Base-by-base conservation (phyloP, 1,284 basidiomycete genomes). In the Cystobasidiaceae sp. region DNA sequence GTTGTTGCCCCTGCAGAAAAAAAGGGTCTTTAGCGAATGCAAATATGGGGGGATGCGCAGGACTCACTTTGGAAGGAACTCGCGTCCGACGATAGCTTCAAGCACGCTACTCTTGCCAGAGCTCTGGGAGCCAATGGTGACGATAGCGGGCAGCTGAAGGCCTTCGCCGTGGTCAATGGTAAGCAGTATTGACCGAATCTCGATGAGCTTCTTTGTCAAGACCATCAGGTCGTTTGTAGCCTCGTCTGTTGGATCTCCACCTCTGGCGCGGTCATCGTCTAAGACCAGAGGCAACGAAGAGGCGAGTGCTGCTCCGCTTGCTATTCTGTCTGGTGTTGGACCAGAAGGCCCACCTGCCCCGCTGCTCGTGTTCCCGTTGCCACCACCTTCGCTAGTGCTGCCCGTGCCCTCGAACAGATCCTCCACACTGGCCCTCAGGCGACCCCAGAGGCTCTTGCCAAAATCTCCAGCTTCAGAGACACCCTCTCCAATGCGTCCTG, bases 111-210 rank as follows among this genome's bases (percentile, higher is more conserved):
- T 94, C 82, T 99, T 99, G 4, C 94, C 94, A 3, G 90, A 93
- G 76, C 92, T 96, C 79, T 99, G 94, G 74, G 91, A 94, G 13
- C 94, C 94, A 70, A 99, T 91, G 54, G 98, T 96, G 39, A 98
- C 94, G 67, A 99, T 97, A 70, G 90, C 93, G 0, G 94, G 94
- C 13, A 99, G 80, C 71, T 93, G 94, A 72, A 99, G 82, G 17
- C 88, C 84, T 70, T 94, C 92, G 70, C 89, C 93, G 77, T 97
- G 92, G 77, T 97, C 96, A 63, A 97, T 93, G 70, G 88, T 88
- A 41, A 97, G 82, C 44, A 98, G 81, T 81, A 98, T 93, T 67
- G 84, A 88, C 67, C 96, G 82, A 71, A 99, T 96, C 78, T 96
- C 93, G 74, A 99, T 98, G 61, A 99, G 84, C 76, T 96, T 97